phyloP scores from a whole-genome alignment of 208 protist genomes.

The Leishmania lainsoni region DNA sequence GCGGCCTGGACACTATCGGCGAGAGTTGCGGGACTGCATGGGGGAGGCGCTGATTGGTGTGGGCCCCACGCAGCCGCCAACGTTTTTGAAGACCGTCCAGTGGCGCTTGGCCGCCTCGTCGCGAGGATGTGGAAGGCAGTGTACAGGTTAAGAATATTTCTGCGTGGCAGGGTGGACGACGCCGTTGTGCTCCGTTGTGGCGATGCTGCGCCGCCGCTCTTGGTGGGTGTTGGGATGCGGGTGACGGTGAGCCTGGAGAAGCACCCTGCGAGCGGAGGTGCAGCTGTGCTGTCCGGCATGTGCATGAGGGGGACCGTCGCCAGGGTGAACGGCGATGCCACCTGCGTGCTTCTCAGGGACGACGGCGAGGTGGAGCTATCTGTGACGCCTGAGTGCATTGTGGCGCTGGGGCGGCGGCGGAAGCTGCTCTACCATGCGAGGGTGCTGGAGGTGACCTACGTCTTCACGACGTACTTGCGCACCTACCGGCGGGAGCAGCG shows the following conservation, averaged over 20 bases:
- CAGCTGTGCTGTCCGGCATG: constrained; percentile 30
- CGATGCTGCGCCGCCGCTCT: constrained; percentile 29
- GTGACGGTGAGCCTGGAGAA: constrained; percentile 37
- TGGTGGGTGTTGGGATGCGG: constrained; percentile 39
- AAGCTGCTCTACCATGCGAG: constrained; percentile 61
- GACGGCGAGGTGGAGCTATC: constrained; percentile 78
- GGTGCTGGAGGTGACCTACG: constrained; percentile 55
- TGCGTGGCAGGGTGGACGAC: too few relatives aligned
- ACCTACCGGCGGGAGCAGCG: constrained; percentile 58
- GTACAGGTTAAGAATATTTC: too few relatives aligned
- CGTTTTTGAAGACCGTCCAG: too few relatives aligned
- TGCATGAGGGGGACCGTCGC: constrained; percentile 72
- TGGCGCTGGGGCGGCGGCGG: constrained; percentile 49
- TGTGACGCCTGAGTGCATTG: constrained; percentile 61
- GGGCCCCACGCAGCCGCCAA: constrained; percentile 44
- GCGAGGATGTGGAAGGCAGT: too few relatives aligned
- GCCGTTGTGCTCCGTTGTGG: too few relatives aligned
- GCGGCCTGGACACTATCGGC: too few relatives aligned
- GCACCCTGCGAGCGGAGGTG: constrained; percentile 4
- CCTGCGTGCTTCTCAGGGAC: constrained; percentile 78
- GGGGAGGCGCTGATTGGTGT: too few relatives aligned
- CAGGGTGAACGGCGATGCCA: constrained; percentile 79
- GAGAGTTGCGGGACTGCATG: too few relatives aligned
- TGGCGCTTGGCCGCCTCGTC: too few relatives aligned
- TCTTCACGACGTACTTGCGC: constrained; percentile 61